Conservation (phyloP, 1,284 basidiomycete species). For the Moesziomyces sp. region DNA sequence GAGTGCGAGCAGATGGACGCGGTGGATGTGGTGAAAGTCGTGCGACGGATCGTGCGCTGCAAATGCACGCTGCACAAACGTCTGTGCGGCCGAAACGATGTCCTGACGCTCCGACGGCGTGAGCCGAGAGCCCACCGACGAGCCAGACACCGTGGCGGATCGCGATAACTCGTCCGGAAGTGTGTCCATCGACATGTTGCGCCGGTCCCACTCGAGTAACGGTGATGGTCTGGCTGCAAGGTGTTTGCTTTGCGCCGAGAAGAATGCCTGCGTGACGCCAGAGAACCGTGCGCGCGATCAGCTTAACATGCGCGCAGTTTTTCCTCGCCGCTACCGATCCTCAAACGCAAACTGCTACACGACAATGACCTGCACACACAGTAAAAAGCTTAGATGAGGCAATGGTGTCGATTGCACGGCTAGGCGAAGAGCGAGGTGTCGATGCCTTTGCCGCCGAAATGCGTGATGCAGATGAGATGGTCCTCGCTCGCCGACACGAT, state of each 20-base stretch:
- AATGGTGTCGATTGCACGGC: neutral
- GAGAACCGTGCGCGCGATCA: neutral
- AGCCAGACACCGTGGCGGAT: neutral
- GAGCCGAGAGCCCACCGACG: neutral
- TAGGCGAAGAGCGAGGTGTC: constrained; percentile 45
- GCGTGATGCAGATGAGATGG: constrained; percentile 45
- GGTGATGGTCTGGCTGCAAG: too few species aligned
- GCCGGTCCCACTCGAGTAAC: neutral
- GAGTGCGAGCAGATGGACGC: constrained; percentile 81
- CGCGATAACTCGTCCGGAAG: neutral
- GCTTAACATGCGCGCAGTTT: neutral
- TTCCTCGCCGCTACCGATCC: too few species aligned
- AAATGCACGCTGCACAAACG: constrained; percentile 73
- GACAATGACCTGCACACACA: neutral
- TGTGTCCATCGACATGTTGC: constrained; percentile 9
- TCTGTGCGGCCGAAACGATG: constrained; percentile 17
- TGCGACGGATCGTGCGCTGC: constrained; percentile 84
- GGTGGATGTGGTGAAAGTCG: constrained; percentile 86
- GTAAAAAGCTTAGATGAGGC: neutral
- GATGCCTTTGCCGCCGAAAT: constrained; percentile 43
- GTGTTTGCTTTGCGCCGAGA: neutral
- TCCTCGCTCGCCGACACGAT: constrained; percentile 56
- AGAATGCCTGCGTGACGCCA: neutral
- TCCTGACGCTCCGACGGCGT: constrained; percentile 2
- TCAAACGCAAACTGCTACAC: too few species aligned